These are phyloP conservation scores for Xylaria sp. DNA, from an alignment of 2,329 filamentous ascomycete genomes.

Conservation along the genomic window DNA sequence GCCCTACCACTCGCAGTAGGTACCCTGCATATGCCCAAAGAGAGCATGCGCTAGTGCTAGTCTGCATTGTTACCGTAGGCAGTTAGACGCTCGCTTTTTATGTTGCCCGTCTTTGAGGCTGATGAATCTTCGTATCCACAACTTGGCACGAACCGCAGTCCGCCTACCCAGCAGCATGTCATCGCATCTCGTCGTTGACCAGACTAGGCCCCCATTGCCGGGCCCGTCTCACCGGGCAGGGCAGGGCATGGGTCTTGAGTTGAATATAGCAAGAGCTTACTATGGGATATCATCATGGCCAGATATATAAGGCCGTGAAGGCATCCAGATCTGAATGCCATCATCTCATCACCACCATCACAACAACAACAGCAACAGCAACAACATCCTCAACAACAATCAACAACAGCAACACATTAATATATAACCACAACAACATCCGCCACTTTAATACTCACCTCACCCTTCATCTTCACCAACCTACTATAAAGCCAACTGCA, in stretches of 20 bases:
- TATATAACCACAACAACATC: neutral
- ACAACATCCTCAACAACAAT: neutral
- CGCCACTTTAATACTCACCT: neutral
- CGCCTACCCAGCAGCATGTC: conserved; percentile 6
- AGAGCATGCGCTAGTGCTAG: neutral
- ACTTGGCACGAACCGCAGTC: conserved; percentile 16
- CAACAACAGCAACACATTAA: neutral
- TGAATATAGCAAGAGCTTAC: conserved; percentile 9
- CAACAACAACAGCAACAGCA: conserved; percentile 8
- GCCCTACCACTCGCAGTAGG: neutral
- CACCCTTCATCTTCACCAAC: conserved; percentile 2
- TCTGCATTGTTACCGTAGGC: neutral
- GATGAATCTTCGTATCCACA: conserved; percentile 10
- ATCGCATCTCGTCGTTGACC: conserved; percentile 4
- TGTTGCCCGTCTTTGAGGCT: conserved; percentile 13
- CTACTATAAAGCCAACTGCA: neutral
- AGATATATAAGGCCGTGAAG: conserved; percentile 18
- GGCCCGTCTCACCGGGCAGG: conserved; percentile 8
- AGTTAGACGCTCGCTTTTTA: neutral
- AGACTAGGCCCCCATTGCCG: conserved; percentile 18
- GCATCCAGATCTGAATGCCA: conserved; percentile 14
- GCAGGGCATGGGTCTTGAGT: conserved; percentile 8
- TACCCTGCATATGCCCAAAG: neutral
- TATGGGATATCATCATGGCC: neutral
- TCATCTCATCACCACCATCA: conserved; percentile 27